A percentile compares a stretch with the other conserved stretches of the same genome.
These are phyloP conservation scores for Acacia pycnantha DNA, from an alignment of 331 rosid species.

Conservation along the genomic window DNA sequence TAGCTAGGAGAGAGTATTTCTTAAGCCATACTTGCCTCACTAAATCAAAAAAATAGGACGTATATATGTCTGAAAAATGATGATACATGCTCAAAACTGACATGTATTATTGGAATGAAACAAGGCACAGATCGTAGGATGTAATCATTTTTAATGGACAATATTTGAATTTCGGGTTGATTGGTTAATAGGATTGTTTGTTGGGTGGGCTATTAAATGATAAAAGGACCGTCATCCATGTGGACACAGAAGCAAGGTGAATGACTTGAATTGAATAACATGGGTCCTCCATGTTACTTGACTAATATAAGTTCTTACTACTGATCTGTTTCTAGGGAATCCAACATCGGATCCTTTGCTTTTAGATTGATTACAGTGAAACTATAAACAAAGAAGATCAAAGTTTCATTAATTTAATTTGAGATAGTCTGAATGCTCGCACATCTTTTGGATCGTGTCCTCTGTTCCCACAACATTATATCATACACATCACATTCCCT, in stretches of 20 bases:
- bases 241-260: neutral
- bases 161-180: neutral
- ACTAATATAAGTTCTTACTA: slow-evolving; percentile 17
- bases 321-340: slow-evolving; percentile 1
- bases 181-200: neutral
- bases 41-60: no score
- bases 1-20: rapidly evolving
- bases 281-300: slow-evolving; percentile 17
- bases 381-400: neutral
- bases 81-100: neutral
- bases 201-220: neutral
- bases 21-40: no score
- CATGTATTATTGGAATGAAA: neutral
- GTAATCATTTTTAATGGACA: neutral
- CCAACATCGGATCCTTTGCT: slow-evolving; percentile 28
- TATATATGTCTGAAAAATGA: neutral
- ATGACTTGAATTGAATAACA: slow-evolving; percentile 26
- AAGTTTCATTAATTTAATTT: neutral
- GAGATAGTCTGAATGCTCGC: slow-evolving; percentile 28
- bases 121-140: neutral
- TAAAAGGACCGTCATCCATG: neutral
- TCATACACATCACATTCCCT: slow-evolving; percentile 25
- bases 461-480: slow-evolving; percentile 29
- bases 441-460: slow-evolving; percentile 57
- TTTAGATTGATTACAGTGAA: slow-evolving; percentile 4